phyloP scores from a whole-genome alignment of 148 eudicot species.

The Silene latifolia region DNA sequence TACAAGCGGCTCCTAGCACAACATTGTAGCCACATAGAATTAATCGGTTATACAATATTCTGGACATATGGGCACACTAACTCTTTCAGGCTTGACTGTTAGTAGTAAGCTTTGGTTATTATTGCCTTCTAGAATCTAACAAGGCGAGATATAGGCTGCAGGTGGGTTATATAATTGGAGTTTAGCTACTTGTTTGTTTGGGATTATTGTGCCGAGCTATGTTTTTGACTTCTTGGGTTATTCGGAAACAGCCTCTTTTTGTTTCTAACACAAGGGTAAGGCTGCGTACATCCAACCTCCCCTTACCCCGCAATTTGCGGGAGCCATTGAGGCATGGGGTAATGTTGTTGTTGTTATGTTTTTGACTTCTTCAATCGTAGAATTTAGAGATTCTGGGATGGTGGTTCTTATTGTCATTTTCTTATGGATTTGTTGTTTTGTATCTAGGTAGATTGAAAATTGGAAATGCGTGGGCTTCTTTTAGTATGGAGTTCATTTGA shows the following conservation, averaged over 20 bases:
- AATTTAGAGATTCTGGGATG: neutral
- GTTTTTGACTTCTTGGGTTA: too few species aligned
- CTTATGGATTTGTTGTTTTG: neutral
- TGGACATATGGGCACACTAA: too few species aligned
- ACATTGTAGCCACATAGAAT: too few species aligned
- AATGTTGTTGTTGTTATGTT: too few species aligned
- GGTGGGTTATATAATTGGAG: neutral
- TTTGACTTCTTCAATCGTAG: neutral
- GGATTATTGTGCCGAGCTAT: neutral
- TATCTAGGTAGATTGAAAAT: neutral
- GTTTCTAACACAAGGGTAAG: too few species aligned
- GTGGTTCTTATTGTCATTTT: neutral
- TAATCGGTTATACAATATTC: too few species aligned
- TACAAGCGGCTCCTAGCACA: too few species aligned
- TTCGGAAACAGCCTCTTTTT: too few species aligned
- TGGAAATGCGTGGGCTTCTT: neutral
- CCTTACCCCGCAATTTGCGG: too few species aligned
- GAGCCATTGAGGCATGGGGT: too few species aligned
- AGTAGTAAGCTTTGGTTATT: neutral
- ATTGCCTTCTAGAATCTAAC: neutral
- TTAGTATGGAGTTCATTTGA: neutral
- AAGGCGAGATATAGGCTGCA: too few species aligned
- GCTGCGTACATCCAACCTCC: too few species aligned
- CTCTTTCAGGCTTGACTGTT: neutral
- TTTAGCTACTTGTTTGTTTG: neutral